Evolutionary conservation across 2,329 filamentous ascomycete species (phyloP).

Genomic region (Knufia fluminis): DNA sequence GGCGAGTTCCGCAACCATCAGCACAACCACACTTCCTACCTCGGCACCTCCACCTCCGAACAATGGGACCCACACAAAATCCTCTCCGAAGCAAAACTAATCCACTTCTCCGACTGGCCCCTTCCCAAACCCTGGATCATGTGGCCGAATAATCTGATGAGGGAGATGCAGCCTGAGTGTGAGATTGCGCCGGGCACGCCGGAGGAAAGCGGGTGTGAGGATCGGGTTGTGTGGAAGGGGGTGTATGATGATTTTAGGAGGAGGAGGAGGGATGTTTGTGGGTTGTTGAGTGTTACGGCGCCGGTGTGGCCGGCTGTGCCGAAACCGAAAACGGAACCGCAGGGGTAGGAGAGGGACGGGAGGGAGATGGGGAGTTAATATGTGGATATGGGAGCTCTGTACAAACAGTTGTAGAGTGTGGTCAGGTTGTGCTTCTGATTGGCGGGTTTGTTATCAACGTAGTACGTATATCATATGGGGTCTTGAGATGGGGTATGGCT

Average conservation of each 20-base stretch:
- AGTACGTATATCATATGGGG: no score
- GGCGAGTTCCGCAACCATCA: conserved; percentile 49
- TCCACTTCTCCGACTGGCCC: conserved; percentile 66
- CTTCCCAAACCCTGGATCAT: conserved; percentile 55
- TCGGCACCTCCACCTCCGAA: conserved; percentile 45
- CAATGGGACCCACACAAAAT: conserved; percentile 50
- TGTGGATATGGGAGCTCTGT: no score
- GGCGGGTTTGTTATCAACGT: no score
- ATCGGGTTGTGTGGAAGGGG: conserved; percentile 8
- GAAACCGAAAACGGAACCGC: no score
- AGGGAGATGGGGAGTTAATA: background rate
- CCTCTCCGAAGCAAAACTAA: conserved; percentile 52
- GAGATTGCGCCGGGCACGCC: conserved; percentile 3
- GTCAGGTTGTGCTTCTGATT: no score
- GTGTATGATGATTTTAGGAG: conserved; percentile 13
- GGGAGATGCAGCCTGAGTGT: conserved; percentile 5
- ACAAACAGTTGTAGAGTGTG: no score
- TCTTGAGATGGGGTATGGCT: no score
- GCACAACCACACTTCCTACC: conserved; percentile 40
- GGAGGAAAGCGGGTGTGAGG: background rate
- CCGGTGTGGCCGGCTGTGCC: conserved; percentile 1
- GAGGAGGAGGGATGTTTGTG: conserved; percentile 4
- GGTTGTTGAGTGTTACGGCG: conserved; percentile 5
- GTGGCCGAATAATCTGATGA: background rate
- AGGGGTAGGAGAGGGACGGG: background rate